Conservation (phyloP, 2,329 filamentous ascomycete genomes). For the Metarhizium robertsii region DNA sequence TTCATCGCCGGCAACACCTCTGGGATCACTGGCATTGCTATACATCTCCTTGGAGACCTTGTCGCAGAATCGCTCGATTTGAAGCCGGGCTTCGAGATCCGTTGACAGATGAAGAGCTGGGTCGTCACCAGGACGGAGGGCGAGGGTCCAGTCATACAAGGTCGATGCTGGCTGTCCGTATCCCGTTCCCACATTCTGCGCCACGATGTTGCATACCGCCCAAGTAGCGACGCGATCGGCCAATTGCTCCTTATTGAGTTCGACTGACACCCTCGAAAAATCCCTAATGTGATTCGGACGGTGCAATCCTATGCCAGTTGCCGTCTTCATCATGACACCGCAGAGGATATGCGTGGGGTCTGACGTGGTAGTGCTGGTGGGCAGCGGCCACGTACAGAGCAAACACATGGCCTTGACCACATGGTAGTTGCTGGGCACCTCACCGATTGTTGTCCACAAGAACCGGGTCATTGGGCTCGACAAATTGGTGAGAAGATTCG, state of each 20-base stretch:
- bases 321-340: conserved; percentile 80
- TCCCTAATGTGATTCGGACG: conserved; percentile 75
- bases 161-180: conserved; percentile 75
- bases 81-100: conserved; percentile 58
- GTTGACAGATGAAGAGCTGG: conserved; percentile 48
- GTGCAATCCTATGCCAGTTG: conserved; percentile 74
- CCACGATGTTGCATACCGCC: conserved; percentile 79
- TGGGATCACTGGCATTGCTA: conserved; percentile 64
- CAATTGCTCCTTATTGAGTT: conserved; percentile 70
- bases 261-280: conserved; percentile 66
- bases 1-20: conserved; percentile 59
- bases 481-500: conserved; percentile 56
- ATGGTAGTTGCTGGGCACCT: conserved; percentile 70
- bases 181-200: conserved; percentile 72
- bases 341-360: conserved; percentile 76
- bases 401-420: conserved; percentile 75
- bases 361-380: conserved; percentile 69
- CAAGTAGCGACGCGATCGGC: conserved; percentile 72
- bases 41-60: conserved; percentile 74
- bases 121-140: conserved; percentile 48
- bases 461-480: conserved; percentile 60
- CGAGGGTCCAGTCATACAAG: conserved; percentile 66
- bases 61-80: conserved; percentile 67
- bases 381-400: conserved; percentile 73
- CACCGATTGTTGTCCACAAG: conserved; percentile 67